These are phyloP conservation scores for Leccinum fallax DNA, from an alignment of 1,284 basidiomycete genomes.

Conservation along the genomic window DNA sequence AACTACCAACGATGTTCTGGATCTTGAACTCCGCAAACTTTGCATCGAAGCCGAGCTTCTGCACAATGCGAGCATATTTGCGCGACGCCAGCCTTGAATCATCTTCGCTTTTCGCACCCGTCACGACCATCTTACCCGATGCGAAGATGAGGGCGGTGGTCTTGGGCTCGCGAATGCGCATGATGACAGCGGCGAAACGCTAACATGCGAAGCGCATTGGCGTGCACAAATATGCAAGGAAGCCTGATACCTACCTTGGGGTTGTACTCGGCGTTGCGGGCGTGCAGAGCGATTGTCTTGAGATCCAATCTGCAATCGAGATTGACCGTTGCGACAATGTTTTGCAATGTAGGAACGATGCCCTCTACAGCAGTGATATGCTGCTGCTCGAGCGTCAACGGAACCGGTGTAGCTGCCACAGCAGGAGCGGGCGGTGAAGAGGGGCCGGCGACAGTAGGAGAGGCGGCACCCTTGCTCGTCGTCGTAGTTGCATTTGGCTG, in stretches of 20 bases:
- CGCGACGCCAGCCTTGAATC: slow-evolving; percentile 96
- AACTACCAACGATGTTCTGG: slow-evolving; percentile 98
- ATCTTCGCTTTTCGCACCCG: slow-evolving; percentile 98
- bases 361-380: slow-evolving; percentile 94
- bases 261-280: slow-evolving; percentile 99
- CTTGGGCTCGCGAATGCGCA: slow-evolving; percentile 99
- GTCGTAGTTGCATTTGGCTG: slow-evolving; percentile 28
- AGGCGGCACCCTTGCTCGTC: slow-evolving; percentile 29
- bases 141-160: slow-evolving; percentile 99
- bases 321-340: slow-evolving; percentile 99
- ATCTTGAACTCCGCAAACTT: slow-evolving; percentile 99
- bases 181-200: slow-evolving; percentile 99
- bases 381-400: slow-evolving; percentile 82
- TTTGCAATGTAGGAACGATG: slow-evolving; percentile 94
- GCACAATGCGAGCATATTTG: slow-evolving; percentile 99
- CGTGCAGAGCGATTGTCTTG: slow-evolving; percentile 98
- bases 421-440: background rate
- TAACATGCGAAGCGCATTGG: slow-evolving; percentile 66
- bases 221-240: slow-evolving; percentile 49
- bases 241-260: slow-evolving; percentile 87
- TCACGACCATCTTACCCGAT: slow-evolving; percentile 99
- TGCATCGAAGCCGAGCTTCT: slow-evolving; percentile 99
- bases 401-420: slow-evolving; percentile 43
- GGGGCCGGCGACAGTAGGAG: slow-evolving; percentile 17
- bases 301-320: slow-evolving; percentile 96